Base-by-base conservation (phyloP, 2,329 filamentous ascomycete species). In the Xylaria sp. region DNA sequence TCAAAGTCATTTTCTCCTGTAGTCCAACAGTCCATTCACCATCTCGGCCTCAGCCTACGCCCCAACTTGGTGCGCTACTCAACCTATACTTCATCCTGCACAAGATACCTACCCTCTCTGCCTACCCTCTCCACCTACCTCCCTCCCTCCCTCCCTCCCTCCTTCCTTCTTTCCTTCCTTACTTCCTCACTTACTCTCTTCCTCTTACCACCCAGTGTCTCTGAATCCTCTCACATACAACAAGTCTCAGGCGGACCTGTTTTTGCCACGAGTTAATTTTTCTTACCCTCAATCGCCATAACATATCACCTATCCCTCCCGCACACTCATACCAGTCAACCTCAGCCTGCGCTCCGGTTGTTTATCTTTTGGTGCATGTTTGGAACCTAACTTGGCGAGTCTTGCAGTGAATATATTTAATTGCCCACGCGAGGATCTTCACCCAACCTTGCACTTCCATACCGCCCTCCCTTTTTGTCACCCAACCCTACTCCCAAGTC, bases 61-160 rank as follows among this genome's bases (percentile, higher is more conserved):
- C n/a, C 31, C 6, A 18, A 9, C 9, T 13, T 44, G 7, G 20
- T 37, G n/a, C 31, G 51, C 15, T 31, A 23, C 18, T 34, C 25
- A 46, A 41, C 48, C 20, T 44, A 18, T 15, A 37, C 63, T 62
- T 66, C 20, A 34, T 23, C 51, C 20, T 10, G 15, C 56, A 61
- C 39, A 48, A 56, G 39, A 50, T 57, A 23, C 34, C 34, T 37
- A 34, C n/a, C 23, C 23, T 25, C 23, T 25, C 23, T 25, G 1
- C 23, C 20, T 51, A 9, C 23, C 23, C 34, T 46, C 58, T 18
- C 56, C 15, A 18, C 18, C 37, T 25, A 2, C 34, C 1, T 10
- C n/a, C 6, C 37, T 25, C 15, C 34, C 1, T 9, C 25, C 6
- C 15, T 28, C 8, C 31, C 15, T 23, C 18, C 31, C 15, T 34